Conservation (phyloP, 1,139 yeast genomes). For the Wickerhamomyces sp. region DNA sequence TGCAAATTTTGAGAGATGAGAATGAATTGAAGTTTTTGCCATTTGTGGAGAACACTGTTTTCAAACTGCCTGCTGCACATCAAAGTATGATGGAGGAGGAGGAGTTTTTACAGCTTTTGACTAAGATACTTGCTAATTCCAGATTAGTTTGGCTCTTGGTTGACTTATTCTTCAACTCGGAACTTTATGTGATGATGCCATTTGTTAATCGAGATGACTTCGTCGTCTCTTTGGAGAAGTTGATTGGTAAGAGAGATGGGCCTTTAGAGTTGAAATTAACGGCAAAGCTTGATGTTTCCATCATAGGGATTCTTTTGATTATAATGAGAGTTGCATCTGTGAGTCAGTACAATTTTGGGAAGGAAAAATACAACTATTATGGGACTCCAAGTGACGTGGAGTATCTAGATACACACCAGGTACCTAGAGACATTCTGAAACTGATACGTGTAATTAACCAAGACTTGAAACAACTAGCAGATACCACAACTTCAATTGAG, state of each 20-base stretch:
- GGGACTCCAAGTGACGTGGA: conserved; percentile 5
- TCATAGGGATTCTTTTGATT: conserved; percentile 16
- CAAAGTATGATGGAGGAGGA: not conserved
- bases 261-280: conserved; percentile 7
- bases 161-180: conserved; percentile 20
- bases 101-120: not conserved
- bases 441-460: conserved; percentile 9
- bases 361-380: not conserved
- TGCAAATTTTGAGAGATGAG: conserved; percentile 1
- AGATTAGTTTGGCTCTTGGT: conserved; percentile 19
- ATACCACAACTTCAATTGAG: conserved; percentile 11
- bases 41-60: not conserved
- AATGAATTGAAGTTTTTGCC: not conserved
- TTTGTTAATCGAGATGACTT: conserved; percentile 16
- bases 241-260: conserved; percentile 14
- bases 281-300: conserved; percentile 14
- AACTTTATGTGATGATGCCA: conserved; percentile 15
- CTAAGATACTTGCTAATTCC: conserved; percentile 4
- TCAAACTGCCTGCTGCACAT: not conserved
- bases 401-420: conserved; percentile 15
- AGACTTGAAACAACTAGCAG: conserved; percentile 7
- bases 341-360: conserved; percentile 16
- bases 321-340: conserved; percentile 19
- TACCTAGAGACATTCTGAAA: conserved; percentile 6
- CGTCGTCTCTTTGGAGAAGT: conserved; percentile 3